Conservation (phyloP, 2,329 filamentous ascomycete species). For the Aspergillus intermedius region DNA sequence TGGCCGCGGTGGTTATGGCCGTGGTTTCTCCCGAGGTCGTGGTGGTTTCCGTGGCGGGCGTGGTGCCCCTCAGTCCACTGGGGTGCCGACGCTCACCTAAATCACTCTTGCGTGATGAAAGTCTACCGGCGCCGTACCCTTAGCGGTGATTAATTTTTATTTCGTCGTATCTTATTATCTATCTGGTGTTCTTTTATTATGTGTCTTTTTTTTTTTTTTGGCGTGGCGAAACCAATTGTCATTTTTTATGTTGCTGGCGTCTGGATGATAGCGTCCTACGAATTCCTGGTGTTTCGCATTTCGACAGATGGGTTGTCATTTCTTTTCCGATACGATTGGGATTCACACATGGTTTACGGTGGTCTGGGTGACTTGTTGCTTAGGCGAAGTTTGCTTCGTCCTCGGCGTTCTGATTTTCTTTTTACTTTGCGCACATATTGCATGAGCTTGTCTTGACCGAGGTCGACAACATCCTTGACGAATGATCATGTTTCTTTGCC, state of each 20-base stretch:
- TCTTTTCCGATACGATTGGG: not conserved
- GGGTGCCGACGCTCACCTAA: slow-evolving; percentile 31
- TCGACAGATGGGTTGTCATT: not conserved
- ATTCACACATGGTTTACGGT: slow-evolving; percentile 10
- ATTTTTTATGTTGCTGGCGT: slow-evolving; percentile 14
- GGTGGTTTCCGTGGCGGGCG: slow-evolving; percentile 36
- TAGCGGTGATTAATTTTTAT: slow-evolving; percentile 14
- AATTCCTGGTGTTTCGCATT: slow-evolving; percentile 15
- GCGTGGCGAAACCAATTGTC: slow-evolving; percentile 18
- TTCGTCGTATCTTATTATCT: not conserved
- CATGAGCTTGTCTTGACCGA: not conserved
- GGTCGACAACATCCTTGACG: not conserved
- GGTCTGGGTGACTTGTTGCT: not conserved
- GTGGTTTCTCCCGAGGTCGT: slow-evolving; percentile 36
- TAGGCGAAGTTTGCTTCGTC: not conserved
- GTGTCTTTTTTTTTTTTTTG: slow-evolving; percentile 7
- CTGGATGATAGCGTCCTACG: slow-evolving; percentile 16
- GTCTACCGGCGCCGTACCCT: slow-evolving; percentile 6
- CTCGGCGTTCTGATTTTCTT: not conserved
- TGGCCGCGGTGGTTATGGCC: slow-evolving; percentile 42
- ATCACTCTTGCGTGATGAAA: slow-evolving; percentile 4
- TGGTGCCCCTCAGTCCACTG: slow-evolving; percentile 31
- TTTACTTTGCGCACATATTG: not conserved
- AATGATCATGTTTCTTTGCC: not conserved
- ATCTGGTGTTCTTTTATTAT: not conserved